Percentiles rank a stretch among this genome's conserved stretches.
Conservation (phyloP, 345 rosid genomes). For the Linum trigynum region DNA sequence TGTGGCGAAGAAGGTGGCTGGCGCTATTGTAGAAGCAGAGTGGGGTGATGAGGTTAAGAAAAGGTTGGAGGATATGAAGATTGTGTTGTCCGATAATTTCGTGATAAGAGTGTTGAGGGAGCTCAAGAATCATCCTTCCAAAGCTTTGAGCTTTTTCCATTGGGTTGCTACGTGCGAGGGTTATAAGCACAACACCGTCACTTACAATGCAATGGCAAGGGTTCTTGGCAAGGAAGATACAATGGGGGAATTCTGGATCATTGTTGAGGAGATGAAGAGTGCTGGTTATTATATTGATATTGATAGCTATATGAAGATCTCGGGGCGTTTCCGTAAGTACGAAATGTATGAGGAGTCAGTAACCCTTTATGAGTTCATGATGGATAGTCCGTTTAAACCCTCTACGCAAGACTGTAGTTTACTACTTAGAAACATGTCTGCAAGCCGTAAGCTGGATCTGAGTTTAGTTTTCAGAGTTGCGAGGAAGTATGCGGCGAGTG, state of each 20-base stretch:
- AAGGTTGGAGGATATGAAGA: conserved; percentile 40
- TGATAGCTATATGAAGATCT: conserved; percentile 61
- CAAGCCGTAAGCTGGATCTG: conserved; percentile 36
- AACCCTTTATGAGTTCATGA: conserved; percentile 75
- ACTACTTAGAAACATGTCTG: conserved; percentile 48
- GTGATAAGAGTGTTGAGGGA: conserved; percentile 65
- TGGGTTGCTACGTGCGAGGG: conserved; percentile 37
- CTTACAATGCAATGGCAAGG: conserved; percentile 54
- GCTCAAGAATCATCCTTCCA: conserved; percentile 41
- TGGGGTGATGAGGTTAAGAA: conserved; percentile 52
- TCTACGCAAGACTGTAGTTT: conserved; percentile 53
- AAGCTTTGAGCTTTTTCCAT: conserved; percentile 42
- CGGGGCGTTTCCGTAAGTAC: conserved; percentile 63
- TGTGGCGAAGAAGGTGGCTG: conserved; percentile 32
- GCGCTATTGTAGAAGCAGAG: conserved; percentile 24
- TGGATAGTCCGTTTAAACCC: conserved; percentile 80
- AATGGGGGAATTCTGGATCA: conserved; percentile 54
- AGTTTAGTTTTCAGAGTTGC: conserved; percentile 58
- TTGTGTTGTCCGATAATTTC: conserved; percentile 43
- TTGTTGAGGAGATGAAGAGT: conserved; percentile 56
- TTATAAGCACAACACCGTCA: conserved; percentile 37
- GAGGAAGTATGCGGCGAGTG: conserved; percentile 45
- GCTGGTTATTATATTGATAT: conserved; percentile 55
- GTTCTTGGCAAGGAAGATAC: conserved; percentile 56
- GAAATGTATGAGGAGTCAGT: conserved; percentile 64